Percentiles rank a stretch among this genome's conserved stretches.
phyloP scores from a whole-genome alignment of 129 eudicot species.

The Centrapalus pauciflorus region DNA sequence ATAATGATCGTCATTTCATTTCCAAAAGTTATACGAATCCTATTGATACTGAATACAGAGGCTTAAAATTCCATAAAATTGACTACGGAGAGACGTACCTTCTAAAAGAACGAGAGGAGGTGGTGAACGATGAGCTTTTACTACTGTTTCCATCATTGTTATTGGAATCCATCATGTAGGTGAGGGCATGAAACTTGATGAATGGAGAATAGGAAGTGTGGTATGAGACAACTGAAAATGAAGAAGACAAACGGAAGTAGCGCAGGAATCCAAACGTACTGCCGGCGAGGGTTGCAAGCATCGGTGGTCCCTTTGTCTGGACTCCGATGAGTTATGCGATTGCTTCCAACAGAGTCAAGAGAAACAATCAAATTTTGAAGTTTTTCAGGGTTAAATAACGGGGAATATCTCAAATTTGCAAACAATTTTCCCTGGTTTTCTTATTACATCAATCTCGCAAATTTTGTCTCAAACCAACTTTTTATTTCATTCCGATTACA shows the following conservation, averaged over 20 bases:
- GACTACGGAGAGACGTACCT: conserved; percentile 16
- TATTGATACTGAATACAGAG: neutral
- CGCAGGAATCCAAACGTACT: conserved; percentile 23
- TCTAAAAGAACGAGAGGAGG: conserved; percentile 20
- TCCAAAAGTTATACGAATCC: neutral
- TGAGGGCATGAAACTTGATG: conserved; percentile 10
- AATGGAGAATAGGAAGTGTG: neutral
- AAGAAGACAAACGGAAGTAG: conserved; percentile 24
- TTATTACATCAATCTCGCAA: no score
- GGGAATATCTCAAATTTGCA: no score
- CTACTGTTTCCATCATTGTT: neutral
- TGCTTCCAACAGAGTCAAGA: no score
- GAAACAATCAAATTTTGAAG: no score
- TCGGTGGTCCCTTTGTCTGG: neutral
- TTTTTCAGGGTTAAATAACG: no score
- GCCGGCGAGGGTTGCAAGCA: conserved; percentile 13
- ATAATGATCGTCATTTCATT: neutral
- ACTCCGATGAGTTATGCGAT: no score
- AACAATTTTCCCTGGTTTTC: no score
- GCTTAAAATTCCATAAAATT: neutral
- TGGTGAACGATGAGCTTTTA: conserved; percentile 26
- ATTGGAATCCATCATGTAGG: conserved; percentile 1
- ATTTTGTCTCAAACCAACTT: no score
- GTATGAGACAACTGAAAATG: conserved; percentile 8
- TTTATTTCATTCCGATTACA: no score